Percentiles rank a stretch among this genome's conserved stretches.
Conservation (phyloP, 768 basidiomycete genomes). For the Leccinum fibrillosum region DNA sequence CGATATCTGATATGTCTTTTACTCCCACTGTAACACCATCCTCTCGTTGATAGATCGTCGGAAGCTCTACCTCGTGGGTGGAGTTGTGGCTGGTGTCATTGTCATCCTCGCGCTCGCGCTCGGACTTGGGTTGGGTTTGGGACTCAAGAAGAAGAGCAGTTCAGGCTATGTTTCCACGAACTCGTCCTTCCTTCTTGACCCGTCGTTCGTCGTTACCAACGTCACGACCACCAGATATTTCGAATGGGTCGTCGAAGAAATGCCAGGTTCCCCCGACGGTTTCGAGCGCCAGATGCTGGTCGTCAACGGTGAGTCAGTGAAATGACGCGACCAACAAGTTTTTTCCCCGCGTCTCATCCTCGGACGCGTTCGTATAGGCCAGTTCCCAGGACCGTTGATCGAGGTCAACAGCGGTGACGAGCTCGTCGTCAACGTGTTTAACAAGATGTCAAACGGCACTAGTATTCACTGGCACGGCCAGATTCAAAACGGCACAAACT, state of each 20-base stretch:
- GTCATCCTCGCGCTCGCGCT: conserved; percentile 23
- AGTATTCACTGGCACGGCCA: conserved; percentile 36
- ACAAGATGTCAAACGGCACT: conserved; percentile 31
- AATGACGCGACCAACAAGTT: neutral
- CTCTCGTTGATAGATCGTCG: conserved; percentile 16
- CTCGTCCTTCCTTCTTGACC: conserved; percentile 29
- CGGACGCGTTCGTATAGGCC: conserved; percentile 18
- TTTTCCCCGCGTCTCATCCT: neutral
- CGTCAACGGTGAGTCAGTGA: conserved; percentile 38
- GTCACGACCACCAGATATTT: conserved; percentile 40
- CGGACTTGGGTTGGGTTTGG: conserved; percentile 29
- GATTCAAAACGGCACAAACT: conserved; percentile 44
- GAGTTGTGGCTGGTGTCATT: conserved; percentile 8
- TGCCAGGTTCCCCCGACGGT: conserved; percentile 41
- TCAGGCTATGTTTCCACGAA: conserved; percentile 21
- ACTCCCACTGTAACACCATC: neutral
- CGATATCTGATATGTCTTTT: neutral
- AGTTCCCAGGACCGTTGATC: conserved; percentile 34
- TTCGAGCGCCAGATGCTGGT: conserved; percentile 42
- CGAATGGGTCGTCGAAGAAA: conserved; percentile 40
- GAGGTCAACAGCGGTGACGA: conserved; percentile 35
- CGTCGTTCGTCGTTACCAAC: conserved; percentile 23
- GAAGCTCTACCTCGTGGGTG: conserved; percentile 16
- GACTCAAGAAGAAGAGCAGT: conserved; percentile 20
- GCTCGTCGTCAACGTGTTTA: conserved; percentile 35